Evolutionary conservation across 129 eudicot species (phyloP), one percentile per base, ranked within the genome.

Genomic region (Helianthus tuberosus): DNA sequence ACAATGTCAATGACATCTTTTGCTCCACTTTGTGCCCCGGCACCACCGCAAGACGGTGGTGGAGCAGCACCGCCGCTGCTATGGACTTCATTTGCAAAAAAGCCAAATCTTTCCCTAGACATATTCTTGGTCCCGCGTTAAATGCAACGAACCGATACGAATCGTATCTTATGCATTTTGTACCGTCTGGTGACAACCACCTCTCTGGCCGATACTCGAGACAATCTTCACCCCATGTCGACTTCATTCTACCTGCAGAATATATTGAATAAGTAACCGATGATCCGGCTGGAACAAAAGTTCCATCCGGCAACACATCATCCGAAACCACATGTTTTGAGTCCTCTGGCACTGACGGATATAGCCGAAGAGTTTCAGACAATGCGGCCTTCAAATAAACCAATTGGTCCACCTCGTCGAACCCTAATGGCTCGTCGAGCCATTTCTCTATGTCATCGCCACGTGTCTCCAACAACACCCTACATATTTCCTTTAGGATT

Each of bases 291-390:
- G 97, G 95, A 9, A 91, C 91, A 44, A 88, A 84, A n/a, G 97
- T 91, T 5, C 97, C 97, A 52, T 91, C 95, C 11, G 97, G 97
- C 57, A 91, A 27, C 13, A 86, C 77, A 25, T 91, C 97, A 46
- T 88, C 97, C 9, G 85, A 60, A 11, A 91, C 85, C 7, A 82
- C 97, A 50, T 91, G 89, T 70, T 91, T 91, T 4, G 97, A 88
- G 67, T 91, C 97, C 85, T 91, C 97, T 2, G 97, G 95, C 41
- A 91, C 97, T 4, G 97, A 91, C 4, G 97, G 97, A 77, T 91
- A 91, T 52, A 91, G 66, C 64, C 97, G 77, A 5, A 91, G 91
- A 3, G 95, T 91, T 71, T 91, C 97, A 2, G 97, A 88, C 39
- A 91, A 53, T 10, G 97, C 91, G 0, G 97, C 97, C 41, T 91